Conservation (phyloP, 2,329 filamentous ascomycete genomes). For the Fusarium sp. region DNA sequence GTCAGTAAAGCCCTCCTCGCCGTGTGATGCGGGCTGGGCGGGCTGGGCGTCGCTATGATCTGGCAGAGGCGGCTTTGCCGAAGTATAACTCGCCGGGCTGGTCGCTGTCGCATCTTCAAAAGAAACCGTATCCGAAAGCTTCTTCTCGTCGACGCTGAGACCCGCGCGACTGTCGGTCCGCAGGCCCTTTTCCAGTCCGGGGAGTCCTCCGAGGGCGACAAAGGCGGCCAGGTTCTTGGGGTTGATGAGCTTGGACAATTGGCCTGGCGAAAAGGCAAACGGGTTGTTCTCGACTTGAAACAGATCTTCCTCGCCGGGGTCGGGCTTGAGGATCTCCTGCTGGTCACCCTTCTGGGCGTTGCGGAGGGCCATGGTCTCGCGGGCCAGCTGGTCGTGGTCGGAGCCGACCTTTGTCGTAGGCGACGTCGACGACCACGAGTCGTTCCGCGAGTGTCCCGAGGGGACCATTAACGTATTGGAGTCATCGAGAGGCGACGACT, state of each 20-base stretch:
- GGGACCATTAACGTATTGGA: slow-evolving; percentile 39
- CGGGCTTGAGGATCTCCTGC: slow-evolving; percentile 69
- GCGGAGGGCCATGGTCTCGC: slow-evolving; percentile 31
- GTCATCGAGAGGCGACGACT: slow-evolving; percentile 35
- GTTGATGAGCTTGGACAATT: slow-evolving; percentile 86
- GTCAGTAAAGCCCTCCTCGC: slow-evolving; percentile 34
- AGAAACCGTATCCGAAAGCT: slow-evolving; percentile 72
- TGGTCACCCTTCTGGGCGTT: slow-evolving; percentile 33
- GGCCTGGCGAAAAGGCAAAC: slow-evolving; percentile 86
- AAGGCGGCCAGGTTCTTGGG: slow-evolving; percentile 88
- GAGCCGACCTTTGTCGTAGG: slow-evolving; percentile 40
- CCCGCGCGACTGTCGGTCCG: slow-evolving; percentile 79
- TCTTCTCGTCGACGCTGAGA: slow-evolving; percentile 80
- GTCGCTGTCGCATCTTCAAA: slow-evolving; percentile 74
- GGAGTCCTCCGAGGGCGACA: slow-evolving; percentile 80
- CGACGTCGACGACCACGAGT: slow-evolving; percentile 36
- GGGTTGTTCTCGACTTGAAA: slow-evolving; percentile 82
- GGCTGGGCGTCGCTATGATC: not conserved
- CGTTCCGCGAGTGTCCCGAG: slow-evolving; percentile 23
- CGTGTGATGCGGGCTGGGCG: slow-evolving; percentile 1
- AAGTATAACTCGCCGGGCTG: slow-evolving; percentile 6
- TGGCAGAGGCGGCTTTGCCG: slow-evolving; percentile 3
- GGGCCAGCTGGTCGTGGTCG: slow-evolving; percentile 34
- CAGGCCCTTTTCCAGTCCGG: slow-evolving; percentile 82
- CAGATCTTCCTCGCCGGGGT: slow-evolving; percentile 80